These are phyloP conservation scores for Basipetospora sp. DNA, from an alignment of 2,329 filamentous ascomycete genomes.

Conservation along the genomic window DNA sequence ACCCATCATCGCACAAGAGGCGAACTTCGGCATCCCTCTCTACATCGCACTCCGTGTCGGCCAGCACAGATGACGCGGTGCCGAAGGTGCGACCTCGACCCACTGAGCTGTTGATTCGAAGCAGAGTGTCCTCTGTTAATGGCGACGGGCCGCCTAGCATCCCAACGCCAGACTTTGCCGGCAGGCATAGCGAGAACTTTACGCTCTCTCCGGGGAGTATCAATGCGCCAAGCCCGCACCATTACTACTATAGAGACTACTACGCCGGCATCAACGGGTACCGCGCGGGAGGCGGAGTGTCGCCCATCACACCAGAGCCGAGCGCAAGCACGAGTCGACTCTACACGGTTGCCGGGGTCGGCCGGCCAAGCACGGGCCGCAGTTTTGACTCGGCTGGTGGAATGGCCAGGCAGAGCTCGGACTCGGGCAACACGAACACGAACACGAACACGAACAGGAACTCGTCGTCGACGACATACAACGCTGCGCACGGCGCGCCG, in stretches of 20 bases:
- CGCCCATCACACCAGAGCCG: constrained; percentile 40
- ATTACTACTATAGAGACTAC: constrained; percentile 42
- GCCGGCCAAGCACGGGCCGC: constrained; percentile 44
- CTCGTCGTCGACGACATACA: constrained; percentile 36
- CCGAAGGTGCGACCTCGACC: constrained; percentile 35
- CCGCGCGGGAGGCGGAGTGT: constrained; percentile 17
- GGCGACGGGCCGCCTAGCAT: constrained; percentile 47
- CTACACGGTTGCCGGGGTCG: constrained; percentile 14
- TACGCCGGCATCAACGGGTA: constrained; percentile 23
- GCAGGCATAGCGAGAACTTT: constrained; percentile 52
- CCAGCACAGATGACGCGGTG: constrained; percentile 36
- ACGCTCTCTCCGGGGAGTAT: constrained; percentile 40
- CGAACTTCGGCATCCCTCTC: no score
- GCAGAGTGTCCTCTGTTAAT: constrained; percentile 46
- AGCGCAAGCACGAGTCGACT: constrained; percentile 24
- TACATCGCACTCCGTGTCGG: constrained; percentile 44
- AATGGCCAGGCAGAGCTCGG: constrained; percentile 37
- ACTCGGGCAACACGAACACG: constrained; percentile 29
- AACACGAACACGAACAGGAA: constrained; percentile 22
- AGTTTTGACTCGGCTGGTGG: constrained; percentile 40
- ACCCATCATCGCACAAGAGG: constrained; percentile 50
- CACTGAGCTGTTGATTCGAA: constrained; percentile 34
- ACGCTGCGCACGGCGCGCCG: no score
- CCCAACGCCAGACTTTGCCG: constrained; percentile 51
- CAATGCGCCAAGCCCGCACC: constrained; percentile 34